A percentile compares a stretch with the other conserved stretches of the same genome.
Evolutionary conservation across 2,329 filamentous ascomycete genomes (phyloP).

Genomic region (Scytalidium sp.): DNA sequence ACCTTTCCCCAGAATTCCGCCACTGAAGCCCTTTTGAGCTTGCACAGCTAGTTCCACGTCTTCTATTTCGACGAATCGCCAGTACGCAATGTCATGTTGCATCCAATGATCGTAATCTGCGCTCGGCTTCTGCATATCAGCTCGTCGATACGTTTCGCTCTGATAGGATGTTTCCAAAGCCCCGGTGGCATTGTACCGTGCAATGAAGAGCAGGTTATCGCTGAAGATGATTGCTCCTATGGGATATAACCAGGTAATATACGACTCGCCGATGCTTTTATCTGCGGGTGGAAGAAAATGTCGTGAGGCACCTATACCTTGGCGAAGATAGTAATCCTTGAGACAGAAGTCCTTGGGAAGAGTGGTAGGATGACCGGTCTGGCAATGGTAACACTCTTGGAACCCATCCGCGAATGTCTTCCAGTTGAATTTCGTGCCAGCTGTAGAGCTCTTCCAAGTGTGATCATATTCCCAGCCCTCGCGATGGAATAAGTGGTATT

Average conservation of each 20-base stretch:
- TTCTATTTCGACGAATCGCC: slow-evolving; percentile 4
- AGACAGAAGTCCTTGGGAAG: slow-evolving; percentile 5
- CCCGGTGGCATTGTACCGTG: slow-evolving; percentile 1
- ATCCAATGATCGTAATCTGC: slow-evolving; percentile 2
- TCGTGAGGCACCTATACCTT: slow-evolving; percentile 2
- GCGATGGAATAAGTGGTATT: background rate
- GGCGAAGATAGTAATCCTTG: slow-evolving; percentile 3
- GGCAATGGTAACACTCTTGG: background rate
- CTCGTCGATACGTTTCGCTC: slow-evolving; percentile 4
- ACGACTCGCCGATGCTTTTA: background rate
- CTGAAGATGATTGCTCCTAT: slow-evolving; percentile 5
- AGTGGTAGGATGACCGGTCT: background rate
- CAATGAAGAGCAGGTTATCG: slow-evolving; percentile 3
- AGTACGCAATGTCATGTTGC: slow-evolving; percentile 2
- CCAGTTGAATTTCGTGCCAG: background rate
- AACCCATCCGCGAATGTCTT: background rate
- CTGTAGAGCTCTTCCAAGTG: background rate
- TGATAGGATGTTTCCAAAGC: slow-evolving; percentile 1
- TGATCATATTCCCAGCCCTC: slow-evolving; percentile 8
- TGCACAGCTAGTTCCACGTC: background rate
- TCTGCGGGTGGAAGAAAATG: slow-evolving; percentile 1
- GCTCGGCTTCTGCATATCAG: background rate
- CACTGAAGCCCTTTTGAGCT: slow-evolving; percentile 2
- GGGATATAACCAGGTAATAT: slow-evolving; percentile 4
- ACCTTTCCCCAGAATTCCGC: slow-evolving; percentile 1